Evolutionary conservation across 345 rosid genomes (phyloP), one percentile per base, ranked within the genome.

Genomic region (Corchorus olitorius): DNA sequence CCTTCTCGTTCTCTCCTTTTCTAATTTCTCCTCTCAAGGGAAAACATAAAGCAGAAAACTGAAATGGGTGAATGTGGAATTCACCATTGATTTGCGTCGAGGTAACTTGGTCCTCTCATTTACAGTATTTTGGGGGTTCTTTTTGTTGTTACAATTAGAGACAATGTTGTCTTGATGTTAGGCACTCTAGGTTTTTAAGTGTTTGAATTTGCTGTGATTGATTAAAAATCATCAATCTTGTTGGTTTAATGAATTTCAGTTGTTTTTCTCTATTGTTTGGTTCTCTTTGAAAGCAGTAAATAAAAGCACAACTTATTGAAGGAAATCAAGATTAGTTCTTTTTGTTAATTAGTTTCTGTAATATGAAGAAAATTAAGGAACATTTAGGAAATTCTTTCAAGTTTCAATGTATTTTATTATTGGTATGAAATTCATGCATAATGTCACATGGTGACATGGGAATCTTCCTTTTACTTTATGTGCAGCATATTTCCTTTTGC

Each of bases 271-370:
- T 17, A 17, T 41, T n/a, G 6, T 15, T 5, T 35, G 11, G 34
- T n/a, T 65, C 5, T 45, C 2, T 45, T 20, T 7, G 20, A 49
- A 14, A 49, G 22, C 41, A 27, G 27, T 27, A 16, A 41, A 43
- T 8, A 11, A 4, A 17, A 17, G 6, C 34, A 48, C 4, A 22
- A 48, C 49, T 64, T 64, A 12, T 65, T 27, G 12, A 65, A 43
- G 52, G 53, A 46, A 66, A 45, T 46, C 55, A 14, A 48, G 72
- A 22, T 48, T 67, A 9, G 55, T 13, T 69, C 50, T 68, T 68
- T 41, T 3, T 48, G 15, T 63, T 17, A 53, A 50, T 33, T 49
- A 7, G 43, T 27, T 17, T 14, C n/a, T 48, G 48, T 13, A 19
- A 54, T 54, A 20, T 5, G 14, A 68, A 43, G 27, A 43, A 19